These are phyloP conservation scores for Rhododendron williamsianum DNA, from an alignment of 148 eudicot genomes.

Conservation along the genomic window DNA sequence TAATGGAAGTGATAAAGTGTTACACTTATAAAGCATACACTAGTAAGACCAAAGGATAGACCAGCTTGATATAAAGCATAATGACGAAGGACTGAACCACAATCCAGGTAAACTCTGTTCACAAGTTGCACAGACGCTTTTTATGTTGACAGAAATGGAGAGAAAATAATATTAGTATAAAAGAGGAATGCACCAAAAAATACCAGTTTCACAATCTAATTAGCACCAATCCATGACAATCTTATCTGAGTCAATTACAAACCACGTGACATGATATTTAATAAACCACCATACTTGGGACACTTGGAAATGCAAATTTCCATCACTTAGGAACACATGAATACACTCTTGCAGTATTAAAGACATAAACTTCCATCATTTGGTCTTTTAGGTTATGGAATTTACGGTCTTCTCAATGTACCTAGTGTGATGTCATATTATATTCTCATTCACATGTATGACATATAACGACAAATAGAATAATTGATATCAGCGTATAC, in stretches of 20 bases:
- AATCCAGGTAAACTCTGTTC: too few relatives aligned
- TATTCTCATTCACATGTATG: background rate
- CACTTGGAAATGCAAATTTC: background rate
- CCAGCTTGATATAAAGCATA: background rate
- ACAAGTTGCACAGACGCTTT: background rate
- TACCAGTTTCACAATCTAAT: background rate
- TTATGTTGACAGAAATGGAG: background rate
- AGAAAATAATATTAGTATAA: background rate
- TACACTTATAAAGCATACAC: background rate
- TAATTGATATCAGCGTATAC: background rate
- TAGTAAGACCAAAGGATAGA: background rate
- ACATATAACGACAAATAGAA: background rate
- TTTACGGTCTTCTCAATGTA: background rate
- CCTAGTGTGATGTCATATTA: background rate
- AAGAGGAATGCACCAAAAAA: background rate
- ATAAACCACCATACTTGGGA: background rate
- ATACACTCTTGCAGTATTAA: background rate
- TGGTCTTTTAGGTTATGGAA: background rate
- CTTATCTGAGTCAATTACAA: too few relatives aligned
- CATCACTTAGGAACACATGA: background rate
- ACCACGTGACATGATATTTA: too few relatives aligned
- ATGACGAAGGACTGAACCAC: background rate
- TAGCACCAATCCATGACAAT: too few relatives aligned
- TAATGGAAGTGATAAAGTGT: background rate
- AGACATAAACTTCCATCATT: background rate